Base-by-base conservation (phyloP, 495 filamentous ascomycete species). In the Daldinia bambusicola region DNA sequence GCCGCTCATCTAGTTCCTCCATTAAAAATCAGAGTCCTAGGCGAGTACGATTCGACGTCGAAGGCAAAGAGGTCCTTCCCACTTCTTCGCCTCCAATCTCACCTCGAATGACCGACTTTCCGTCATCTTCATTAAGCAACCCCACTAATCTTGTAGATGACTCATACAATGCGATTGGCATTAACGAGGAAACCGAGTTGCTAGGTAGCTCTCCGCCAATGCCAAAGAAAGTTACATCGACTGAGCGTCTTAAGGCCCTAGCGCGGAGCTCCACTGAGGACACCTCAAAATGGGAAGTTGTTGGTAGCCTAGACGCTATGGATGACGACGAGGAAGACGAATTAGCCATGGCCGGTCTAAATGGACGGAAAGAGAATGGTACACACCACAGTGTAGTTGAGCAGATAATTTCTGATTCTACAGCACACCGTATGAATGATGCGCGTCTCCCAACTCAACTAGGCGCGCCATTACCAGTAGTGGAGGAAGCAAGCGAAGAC, bases 31-130 rank as follows among this genome's bases (percentile, higher is more conserved):
- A 78, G 48, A 87, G 85, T 62, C 85, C 85, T 4, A 81, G 85
- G 12, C 78, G 84, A 56, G 85, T 88, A 26, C 84, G 85, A 22
- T 88, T 88, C 57, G 81, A 85, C 30, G 79, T 86, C 32, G 77
- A 80, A 66, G 84, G 84, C 32, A 78, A 81, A 67, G 85, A 87
- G 71, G 83, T 88, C 60, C 77, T 84, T 64, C 83, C 85, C 22
- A 84, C 83, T 30, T 76, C 80, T 40, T 85, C 84, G 32, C 84
- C 84, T 43, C 70, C 69, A 30, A 60, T 61, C 16, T 75, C 74
- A 45, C 69, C 74, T 10, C 75, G 66, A 63, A 45, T 53, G 22
- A 58, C 53, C 13, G 66, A 70, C 5, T 36, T 63, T 16, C 67
- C 52, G 48, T 56, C 68, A 22, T 72, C 67, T 40, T 61, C 62